Percentiles rank a stretch among this genome's conserved stretches.
These are phyloP conservation scores for Pythium folliculosum DNA, from an alignment of 352 stramenopile genomes.

Conservation along the genomic window DNA sequence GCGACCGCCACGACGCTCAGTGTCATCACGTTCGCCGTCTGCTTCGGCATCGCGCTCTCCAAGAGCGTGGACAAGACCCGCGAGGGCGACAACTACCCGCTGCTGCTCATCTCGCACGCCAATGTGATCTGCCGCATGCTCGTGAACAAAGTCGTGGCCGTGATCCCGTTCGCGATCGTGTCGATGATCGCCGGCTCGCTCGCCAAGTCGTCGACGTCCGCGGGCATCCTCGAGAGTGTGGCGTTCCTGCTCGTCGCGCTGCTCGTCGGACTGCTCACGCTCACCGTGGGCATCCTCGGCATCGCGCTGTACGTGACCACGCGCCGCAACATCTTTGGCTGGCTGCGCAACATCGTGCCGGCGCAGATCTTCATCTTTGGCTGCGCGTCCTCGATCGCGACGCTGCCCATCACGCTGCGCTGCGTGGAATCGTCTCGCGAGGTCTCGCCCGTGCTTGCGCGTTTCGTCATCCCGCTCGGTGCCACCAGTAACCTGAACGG, in stretches of 20 bases:
- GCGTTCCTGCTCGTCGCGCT: constrained; percentile 51
- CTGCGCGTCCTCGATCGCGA: constrained; percentile 80
- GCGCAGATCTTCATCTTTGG: constrained; percentile 78
- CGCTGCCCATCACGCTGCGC: constrained; percentile 72
- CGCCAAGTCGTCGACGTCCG: constrained; percentile 45
- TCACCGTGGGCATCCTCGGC: constrained; percentile 61
- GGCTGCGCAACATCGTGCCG: constrained; percentile 64
- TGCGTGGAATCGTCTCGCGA: constrained; percentile 67
- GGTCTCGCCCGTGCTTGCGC: constrained; percentile 54
- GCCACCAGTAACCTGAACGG: constrained; percentile 75
- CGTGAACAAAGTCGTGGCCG: constrained; percentile 62
- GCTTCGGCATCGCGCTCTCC: constrained; percentile 61
- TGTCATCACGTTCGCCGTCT: constrained; percentile 74
- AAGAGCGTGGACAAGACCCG: constrained; percentile 56
- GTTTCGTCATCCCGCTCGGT: constrained; percentile 66
- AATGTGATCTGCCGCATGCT: constrained; percentile 73
- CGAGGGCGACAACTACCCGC: constrained; percentile 56
- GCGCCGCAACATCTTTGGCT: constrained; percentile 60
- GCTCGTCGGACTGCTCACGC: constrained; percentile 40
- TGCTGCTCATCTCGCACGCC: constrained; percentile 64
- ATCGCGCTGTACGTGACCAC: constrained; percentile 58
- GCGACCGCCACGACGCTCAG: constrained; percentile 54
- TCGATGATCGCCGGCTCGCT: constrained; percentile 74
- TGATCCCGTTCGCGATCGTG: constrained; percentile 72
- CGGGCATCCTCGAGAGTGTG: constrained; percentile 47